Evolutionary conservation across 2,329 filamentous ascomycete genomes (phyloP), one percentile per base, ranked within the genome.

Genomic region (Colletotrichum truncatum): DNA sequence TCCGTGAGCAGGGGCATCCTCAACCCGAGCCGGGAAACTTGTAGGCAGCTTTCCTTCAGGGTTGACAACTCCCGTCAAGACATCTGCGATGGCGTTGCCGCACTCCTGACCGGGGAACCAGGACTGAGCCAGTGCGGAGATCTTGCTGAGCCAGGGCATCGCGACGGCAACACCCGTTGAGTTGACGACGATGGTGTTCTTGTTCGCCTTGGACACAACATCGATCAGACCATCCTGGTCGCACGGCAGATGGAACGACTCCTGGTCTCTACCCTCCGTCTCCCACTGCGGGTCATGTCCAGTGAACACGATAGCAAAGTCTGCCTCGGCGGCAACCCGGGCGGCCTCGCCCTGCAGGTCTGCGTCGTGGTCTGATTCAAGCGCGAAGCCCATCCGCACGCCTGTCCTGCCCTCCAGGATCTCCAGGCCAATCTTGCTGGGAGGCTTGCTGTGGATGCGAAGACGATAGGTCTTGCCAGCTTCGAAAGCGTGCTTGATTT

Each of bases 51-150:
- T 90, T 2, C 87, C 89, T 65, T 86, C 87, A 2, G 90, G 89
- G 69, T 89, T 91, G 55, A 87, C 81, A 45, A 85, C 82, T 48
- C 89, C 90, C 52, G 89, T 88, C 14, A 92, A 78, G 2, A 91
- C 85, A 70, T 92, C 89, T 4, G 87, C 88, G 65, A 92, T 87
- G 2, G 88, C 87, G 70, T 91, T 90, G 3, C 89, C 90, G 36
- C 85, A 85, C 76, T 92, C 90, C 70, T 91, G 89, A 5, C 90
- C 89, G 60, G 88, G 87, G 71, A 90, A 92, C 89, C 89, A 91
- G n/a, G 86, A 84, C 72, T 85, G 89, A 4, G 91, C 70, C 38
- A 91, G 84, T 25, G 85, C 88, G n/a, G 86, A 86, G 16, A 90
- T 81, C 34, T 81, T 72, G 38, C 78, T 73, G 3, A 82, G 73